Conservation (phyloP, 352 stramenopile genomes). For the Pythium dissimile region DNA sequence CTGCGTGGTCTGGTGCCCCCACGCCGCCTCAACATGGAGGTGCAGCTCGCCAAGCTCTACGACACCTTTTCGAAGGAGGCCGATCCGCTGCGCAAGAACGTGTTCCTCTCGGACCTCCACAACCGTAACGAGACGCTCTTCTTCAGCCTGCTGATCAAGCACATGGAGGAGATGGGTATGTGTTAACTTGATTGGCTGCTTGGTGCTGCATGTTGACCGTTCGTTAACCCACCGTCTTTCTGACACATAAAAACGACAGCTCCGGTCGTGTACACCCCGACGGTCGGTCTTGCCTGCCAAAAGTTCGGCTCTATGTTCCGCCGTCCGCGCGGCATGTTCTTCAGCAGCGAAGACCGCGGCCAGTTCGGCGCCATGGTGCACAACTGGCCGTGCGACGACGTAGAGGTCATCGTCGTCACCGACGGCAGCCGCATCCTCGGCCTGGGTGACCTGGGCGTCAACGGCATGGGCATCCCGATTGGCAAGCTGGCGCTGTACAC, state of each 20-base stretch:
- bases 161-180: slow-evolving; percentile 91
- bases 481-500: slow-evolving; percentile 96
- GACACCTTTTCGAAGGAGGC: slow-evolving; percentile 59
- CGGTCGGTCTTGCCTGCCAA: slow-evolving; percentile 92
- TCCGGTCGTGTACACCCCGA: slow-evolving; percentile 97
- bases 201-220: not conserved
- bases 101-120: slow-evolving; percentile 93
- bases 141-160: slow-evolving; percentile 89
- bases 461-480: slow-evolving; percentile 98
- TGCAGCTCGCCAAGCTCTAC: slow-evolving; percentile 77
- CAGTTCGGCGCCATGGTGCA: slow-evolving; percentile 90
- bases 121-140: slow-evolving; percentile 97
- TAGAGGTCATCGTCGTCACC: slow-evolving; percentile 97
- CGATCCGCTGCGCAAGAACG: slow-evolving; percentile 90
- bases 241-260: too few species aligned
- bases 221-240: too few species aligned
- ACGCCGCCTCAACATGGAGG: slow-evolving; percentile 60
- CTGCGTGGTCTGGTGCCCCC: slow-evolving; percentile 83
- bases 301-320: slow-evolving; percentile 92
- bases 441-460: slow-evolving; percentile 95
- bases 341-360: slow-evolving; percentile 89
- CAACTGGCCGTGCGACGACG: slow-evolving; percentile 96
- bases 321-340: slow-evolving; percentile 93
- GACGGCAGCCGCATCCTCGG: slow-evolving; percentile 96
- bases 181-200: slow-evolving; percentile 5